Conservation (phyloP, 1,284 basidiomycete species). For the Apiotrichum porosum region DNA sequence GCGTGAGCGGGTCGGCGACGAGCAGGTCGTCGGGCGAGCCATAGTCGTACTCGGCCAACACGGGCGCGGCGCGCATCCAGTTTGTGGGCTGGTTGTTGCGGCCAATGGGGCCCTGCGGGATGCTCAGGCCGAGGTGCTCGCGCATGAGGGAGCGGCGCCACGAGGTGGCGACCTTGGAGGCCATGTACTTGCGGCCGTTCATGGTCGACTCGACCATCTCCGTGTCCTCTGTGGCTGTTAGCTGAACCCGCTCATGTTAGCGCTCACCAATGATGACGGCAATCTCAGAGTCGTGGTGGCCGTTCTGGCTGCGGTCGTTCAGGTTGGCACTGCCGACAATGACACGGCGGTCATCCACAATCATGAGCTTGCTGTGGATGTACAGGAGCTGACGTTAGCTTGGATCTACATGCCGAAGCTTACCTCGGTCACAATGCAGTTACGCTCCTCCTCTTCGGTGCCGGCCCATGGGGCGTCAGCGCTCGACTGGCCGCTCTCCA, state of each 20-base stretch:
- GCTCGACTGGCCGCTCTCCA: constrained; percentile 59
- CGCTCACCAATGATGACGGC: constrained; percentile 65
- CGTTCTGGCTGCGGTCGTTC: constrained; percentile 59
- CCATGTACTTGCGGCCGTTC: constrained; percentile 61
- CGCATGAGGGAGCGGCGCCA: constrained; percentile 44
- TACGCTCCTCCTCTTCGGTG: constrained; percentile 70
- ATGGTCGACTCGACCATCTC: constrained; percentile 72
- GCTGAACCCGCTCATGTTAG: neutral
- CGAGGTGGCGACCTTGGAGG: constrained; percentile 34
- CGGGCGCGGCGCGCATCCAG: constrained; percentile 70
- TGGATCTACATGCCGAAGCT: constrained; percentile 46
- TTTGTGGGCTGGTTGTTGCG: constrained; percentile 53
- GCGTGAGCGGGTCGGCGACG: constrained; percentile 74
- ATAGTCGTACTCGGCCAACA: constrained; percentile 64
- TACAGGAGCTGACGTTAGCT: constrained; percentile 33
- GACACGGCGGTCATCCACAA: constrained; percentile 82
- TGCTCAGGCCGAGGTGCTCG: constrained; percentile 79
- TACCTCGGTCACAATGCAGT: constrained; percentile 73
- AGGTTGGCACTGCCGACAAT: constrained; percentile 60
- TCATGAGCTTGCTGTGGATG: constrained; percentile 63
- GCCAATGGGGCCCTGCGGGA: constrained; percentile 29
- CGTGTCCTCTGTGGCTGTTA: constrained; percentile 64
- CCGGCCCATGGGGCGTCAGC: constrained; percentile 75
- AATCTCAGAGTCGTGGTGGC: constrained; percentile 90
- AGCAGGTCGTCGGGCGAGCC: constrained; percentile 57